A percentile compares a stretch with the other conserved stretches of the same genome.
Evolutionary conservation across 345 rosid genomes (phyloP).

Genomic region (Raphanus raphanistrum): DNA sequence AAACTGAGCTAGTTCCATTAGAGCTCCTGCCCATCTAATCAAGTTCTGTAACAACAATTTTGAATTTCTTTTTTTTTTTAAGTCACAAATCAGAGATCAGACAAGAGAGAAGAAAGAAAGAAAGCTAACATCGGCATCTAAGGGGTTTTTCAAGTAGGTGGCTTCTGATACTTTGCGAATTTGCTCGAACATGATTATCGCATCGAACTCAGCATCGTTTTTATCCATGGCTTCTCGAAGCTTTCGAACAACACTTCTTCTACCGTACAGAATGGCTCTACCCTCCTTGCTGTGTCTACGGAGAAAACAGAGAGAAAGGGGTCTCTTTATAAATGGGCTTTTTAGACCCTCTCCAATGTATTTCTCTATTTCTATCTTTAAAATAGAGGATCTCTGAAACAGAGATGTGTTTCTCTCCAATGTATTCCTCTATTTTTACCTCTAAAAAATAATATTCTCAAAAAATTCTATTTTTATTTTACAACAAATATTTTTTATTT

Average conservation of each 20-base stretch:
- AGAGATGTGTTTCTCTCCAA: no score
- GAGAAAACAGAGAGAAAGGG: neutral
- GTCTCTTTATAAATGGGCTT: neutral
- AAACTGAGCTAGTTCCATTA: conserved; percentile 89
- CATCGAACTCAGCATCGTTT: conserved; percentile 60
- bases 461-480: no score
- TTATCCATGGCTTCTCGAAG: conserved; percentile 53
- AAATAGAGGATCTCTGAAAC: no score
- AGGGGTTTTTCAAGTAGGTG: conserved; percentile 62
- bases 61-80: no score
- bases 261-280: conserved; percentile 13
- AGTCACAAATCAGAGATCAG: conserved; percentile 1
- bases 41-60: conserved; percentile 50
- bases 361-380: no score
- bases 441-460: no score
- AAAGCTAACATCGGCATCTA: conserved; percentile 67
- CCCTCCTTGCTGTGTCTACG: neutral
- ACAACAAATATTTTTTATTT: no score
- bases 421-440: no score
- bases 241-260: neutral
- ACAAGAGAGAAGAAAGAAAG: neutral
- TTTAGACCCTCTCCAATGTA: no score
- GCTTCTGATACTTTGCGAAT: conserved; percentile 72
- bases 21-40: conserved; percentile 82
- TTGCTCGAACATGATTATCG: conserved; percentile 73